phyloP scores from a whole-genome alignment of 1,139 yeast genomes.

The Lodderomyces pseudojiufengensis region DNA sequence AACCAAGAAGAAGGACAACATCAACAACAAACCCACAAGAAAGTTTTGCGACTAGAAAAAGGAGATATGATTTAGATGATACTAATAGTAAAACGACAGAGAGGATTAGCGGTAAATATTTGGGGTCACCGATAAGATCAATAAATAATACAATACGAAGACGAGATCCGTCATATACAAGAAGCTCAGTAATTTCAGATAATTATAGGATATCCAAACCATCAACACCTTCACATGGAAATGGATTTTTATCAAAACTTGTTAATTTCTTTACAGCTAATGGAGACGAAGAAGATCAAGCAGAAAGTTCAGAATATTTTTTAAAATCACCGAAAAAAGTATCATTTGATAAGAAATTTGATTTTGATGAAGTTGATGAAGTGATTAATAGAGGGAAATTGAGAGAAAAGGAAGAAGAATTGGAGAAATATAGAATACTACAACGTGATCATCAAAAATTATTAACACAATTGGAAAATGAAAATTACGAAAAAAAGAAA shows the following conservation, averaged over 20 bases:
- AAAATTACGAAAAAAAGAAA: slow-evolving; percentile 5
- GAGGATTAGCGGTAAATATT: background rate
- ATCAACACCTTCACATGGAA: slow-evolving; percentile 2
- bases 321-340: background rate
- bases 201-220: slow-evolving; percentile 11
- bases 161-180: slow-evolving; percentile 14
- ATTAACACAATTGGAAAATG: slow-evolving; percentile 1
- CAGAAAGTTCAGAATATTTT: background rate
- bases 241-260: slow-evolving; percentile 16
- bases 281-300: slow-evolving; percentile 8
- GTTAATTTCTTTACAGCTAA: slow-evolving; percentile 13
- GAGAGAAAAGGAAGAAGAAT: slow-evolving; percentile 2
- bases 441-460: slow-evolving; percentile 5
- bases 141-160: slow-evolving; percentile 10
- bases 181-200: slow-evolving; percentile 8
- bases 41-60: background rate
- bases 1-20: too few species aligned
- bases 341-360: background rate
- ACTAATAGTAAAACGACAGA: background rate
- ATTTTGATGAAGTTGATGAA: slow-evolving; percentile 13
- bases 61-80: slow-evolving; percentile 1
- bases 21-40: too few species aligned
- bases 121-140: slow-evolving; percentile 14
- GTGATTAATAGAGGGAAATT: slow-evolving; percentile 9
- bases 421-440: slow-evolving; percentile 3